These are phyloP conservation scores for Neurospora terricola DNA, from an alignment of 495 filamentous ascomycete species.

Conservation along the genomic window DNA sequence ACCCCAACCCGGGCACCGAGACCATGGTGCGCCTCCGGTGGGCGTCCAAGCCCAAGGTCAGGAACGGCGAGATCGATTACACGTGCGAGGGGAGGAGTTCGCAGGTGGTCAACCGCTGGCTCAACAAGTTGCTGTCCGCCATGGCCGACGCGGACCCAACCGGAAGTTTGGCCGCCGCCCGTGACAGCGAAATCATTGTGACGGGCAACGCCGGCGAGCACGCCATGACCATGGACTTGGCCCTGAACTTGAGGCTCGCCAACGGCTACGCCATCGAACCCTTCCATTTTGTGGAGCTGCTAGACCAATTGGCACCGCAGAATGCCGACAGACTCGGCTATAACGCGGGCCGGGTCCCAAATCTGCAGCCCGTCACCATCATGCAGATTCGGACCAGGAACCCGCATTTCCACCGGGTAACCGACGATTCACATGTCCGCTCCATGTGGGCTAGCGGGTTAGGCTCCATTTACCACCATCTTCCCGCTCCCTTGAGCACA, in stretches of 20 bases:
- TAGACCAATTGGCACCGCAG: neutral
- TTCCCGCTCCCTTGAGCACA: neutral
- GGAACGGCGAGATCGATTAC: constrained; percentile 5
- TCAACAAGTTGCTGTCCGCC: constrained; percentile 13
- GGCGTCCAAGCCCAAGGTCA: constrained; percentile 21
- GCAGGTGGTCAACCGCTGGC: constrained; percentile 19
- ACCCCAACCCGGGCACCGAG: constrained; percentile 3
- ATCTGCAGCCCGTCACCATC: constrained; percentile 5
- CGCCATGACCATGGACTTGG: constrained; percentile 22
- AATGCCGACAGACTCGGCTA: neutral
- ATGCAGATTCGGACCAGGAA: constrained; percentile 19
- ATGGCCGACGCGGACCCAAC: neutral
- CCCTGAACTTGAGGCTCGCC: constrained; percentile 13
- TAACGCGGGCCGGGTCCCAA: neutral
- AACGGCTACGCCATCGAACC: constrained; percentile 26
- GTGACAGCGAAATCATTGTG: constrained; percentile 3
- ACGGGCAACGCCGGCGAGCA: constrained; percentile 27
- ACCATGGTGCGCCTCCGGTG: constrained; percentile 22
- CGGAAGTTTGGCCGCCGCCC: neutral
- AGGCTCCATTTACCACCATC: constrained; percentile 17
- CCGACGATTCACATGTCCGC: constrained; percentile 13
- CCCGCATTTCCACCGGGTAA: constrained; percentile 17
- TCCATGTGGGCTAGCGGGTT: constrained; percentile 17
- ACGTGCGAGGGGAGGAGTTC: constrained; percentile 18
- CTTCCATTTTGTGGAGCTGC: constrained; percentile 19